These are phyloP conservation scores for Apophysomyces variabilis DNA, from an alignment of 371 early-diverging fungal species.

Conservation along the genomic window DNA sequence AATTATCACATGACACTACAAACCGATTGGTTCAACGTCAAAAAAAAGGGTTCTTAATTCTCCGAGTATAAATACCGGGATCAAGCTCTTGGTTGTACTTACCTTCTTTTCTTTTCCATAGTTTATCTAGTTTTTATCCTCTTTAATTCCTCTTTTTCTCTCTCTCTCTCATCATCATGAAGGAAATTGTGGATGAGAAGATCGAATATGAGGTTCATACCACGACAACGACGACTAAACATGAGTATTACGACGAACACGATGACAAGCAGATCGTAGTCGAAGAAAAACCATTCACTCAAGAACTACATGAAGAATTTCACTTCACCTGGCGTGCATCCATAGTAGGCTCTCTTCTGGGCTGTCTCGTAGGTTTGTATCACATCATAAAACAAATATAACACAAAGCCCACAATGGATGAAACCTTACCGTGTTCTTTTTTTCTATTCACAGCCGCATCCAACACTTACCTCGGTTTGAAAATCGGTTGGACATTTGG, in stretches of 20 bases:
- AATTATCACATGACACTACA: conserved; percentile 7
- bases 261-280: conserved; percentile 30
- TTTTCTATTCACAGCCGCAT: conserved; percentile 41
- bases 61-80: conserved; percentile 11
- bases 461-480: conserved; percentile 71
- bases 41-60: conserved; percentile 2
- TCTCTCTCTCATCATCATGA: conserved; percentile 11
- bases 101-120: too few relatives aligned
- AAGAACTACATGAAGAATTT: conserved; percentile 33
- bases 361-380: conserved; percentile 64
- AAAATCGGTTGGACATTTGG: conserved; percentile 72
- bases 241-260: conserved; percentile 11
- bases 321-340: conserved; percentile 69
- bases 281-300: conserved; percentile 15
- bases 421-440: too few relatives aligned
- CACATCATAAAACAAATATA: background rate
- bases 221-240: conserved; percentile 19
- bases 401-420: background rate
- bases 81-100: background rate
- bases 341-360: conserved; percentile 69
- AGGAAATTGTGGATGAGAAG: conserved; percentile 27
- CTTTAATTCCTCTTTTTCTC: conserved; percentile 4
- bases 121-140: background rate
- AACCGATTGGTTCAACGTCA: conserved; percentile 7
- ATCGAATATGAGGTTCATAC: conserved; percentile 39